These are phyloP conservation scores for Centaurea solstitialis DNA, from an alignment of 129 eudicot species.

Conservation along the genomic window DNA sequence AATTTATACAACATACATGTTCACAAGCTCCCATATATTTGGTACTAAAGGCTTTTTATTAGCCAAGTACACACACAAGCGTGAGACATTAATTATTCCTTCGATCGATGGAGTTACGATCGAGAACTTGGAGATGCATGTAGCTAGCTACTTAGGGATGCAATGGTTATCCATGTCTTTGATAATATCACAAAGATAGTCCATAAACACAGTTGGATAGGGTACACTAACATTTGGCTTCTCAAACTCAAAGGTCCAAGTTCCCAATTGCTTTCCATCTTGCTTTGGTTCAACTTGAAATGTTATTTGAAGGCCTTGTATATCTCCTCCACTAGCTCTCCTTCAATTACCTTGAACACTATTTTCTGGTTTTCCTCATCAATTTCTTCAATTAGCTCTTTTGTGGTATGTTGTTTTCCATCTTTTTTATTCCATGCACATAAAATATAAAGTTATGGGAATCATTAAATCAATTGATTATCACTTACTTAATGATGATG, in stretches of 20 bases:
- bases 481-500: background rate
- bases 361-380: constrained; percentile 38
- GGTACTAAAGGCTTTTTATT: too few species aligned
- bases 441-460: background rate
- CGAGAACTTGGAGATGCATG: background rate
- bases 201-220: constrained; percentile 23
- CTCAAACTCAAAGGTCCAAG: constrained; percentile 44
- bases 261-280: constrained; percentile 16
- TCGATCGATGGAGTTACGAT: background rate
- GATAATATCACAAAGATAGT: constrained; percentile 8
- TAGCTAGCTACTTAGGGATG: background rate
- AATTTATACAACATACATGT: background rate
- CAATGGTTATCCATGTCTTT: constrained; percentile 23
- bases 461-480: too few species aligned
- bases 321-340: constrained; percentile 11
- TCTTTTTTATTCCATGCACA: constrained; percentile 4
- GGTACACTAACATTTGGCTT: constrained; percentile 18
- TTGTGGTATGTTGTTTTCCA: constrained; percentile 22
- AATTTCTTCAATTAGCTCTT: constrained; percentile 24
- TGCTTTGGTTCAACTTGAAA: constrained; percentile 19
- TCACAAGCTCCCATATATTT: too few species aligned
- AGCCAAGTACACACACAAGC: too few species aligned
- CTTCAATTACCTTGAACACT: constrained; percentile 24
- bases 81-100: background rate
- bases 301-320: constrained; percentile 29